Conservation (phyloP, 1,284 basidiomycete species). For the Tremellales sp. region DNA sequence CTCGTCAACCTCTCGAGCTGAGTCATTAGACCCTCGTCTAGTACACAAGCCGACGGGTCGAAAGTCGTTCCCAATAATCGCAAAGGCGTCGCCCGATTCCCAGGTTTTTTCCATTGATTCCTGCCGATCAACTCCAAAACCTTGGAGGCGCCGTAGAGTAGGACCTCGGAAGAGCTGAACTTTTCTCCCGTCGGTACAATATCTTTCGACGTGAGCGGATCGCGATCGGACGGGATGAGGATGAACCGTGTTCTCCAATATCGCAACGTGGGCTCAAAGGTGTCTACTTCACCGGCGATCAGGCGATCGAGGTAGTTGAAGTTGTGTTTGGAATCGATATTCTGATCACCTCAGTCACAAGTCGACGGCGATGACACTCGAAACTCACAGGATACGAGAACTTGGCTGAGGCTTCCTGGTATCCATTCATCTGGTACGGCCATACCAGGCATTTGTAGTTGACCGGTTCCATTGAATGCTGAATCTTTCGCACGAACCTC, state of each 20-base stretch:
- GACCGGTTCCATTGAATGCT: slow-evolving; percentile 58
- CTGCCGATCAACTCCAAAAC: slow-evolving; percentile 82
- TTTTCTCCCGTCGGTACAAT: slow-evolving; percentile 60
- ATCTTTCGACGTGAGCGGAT: slow-evolving; percentile 51
- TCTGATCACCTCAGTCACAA: slow-evolving; percentile 58
- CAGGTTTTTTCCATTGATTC: slow-evolving; percentile 67
- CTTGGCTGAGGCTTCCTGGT: slow-evolving; percentile 71
- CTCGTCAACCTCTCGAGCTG: slow-evolving; percentile 66
- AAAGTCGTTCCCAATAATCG: slow-evolving; percentile 75
- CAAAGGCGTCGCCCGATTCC: slow-evolving; percentile 57
- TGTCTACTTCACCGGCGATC: slow-evolving; percentile 77
- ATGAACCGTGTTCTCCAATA: slow-evolving; percentile 97
- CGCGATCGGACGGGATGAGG: slow-evolving; percentile 75
- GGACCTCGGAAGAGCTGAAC: slow-evolving; percentile 79
- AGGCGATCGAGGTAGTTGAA: slow-evolving; percentile 53
- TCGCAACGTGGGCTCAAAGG: slow-evolving; percentile 62
- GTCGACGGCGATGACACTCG: slow-evolving; percentile 14
- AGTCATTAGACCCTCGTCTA: slow-evolving; percentile 70
- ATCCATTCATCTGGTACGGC: slow-evolving; percentile 83
- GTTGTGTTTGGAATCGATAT: slow-evolving; percentile 40
- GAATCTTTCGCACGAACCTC: slow-evolving; percentile 75
- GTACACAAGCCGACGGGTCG: slow-evolving; percentile 68
- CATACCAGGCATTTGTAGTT: slow-evolving; percentile 87
- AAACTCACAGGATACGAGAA: slow-evolving; percentile 66
- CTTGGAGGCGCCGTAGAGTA: slow-evolving; percentile 84